Base-by-base conservation (phyloP, 176 grass and related monocot genomes). In the Chloris gayana region DNA sequence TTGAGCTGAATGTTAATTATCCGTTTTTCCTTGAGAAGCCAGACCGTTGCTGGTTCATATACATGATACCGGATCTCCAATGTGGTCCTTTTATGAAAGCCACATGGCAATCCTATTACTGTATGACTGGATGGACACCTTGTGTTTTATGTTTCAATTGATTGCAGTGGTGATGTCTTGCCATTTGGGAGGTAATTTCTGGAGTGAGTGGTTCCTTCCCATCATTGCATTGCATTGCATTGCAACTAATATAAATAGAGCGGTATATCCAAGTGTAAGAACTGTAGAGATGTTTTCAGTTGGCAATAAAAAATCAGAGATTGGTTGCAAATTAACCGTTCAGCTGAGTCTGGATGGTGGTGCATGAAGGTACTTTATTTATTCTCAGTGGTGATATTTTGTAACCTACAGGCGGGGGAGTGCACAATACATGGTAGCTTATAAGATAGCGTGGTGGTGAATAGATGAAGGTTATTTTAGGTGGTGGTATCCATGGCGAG, bases 1-100 rank as follows among this genome's bases (percentile, higher is more conserved):
- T 95, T 85, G 75, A 84, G 71, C 78, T 91, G 79, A 83, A 80
- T 81, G 47, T 62, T 37, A 67, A 14, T 35, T 54, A 19, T 80
- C 41, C 60, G 11, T 49, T 64, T 82, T 58, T 34, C 44, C 35
- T 82, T 67, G 22, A 51, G 51, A 61, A 87, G 86, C 75, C 64
- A 81, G 75, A 82, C 76, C 50, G 33, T 76, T 85, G 59, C 69
- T 26, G 34, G 75, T 84, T 69, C 58, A 72, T 91, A 70, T 80
- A 85, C 76, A 84, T 84, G 79, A 80, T 85, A 82, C 72, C 38
- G 85, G 85, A 79, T 69, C 72, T 63, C 58, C 14, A 56, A 65
- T 89, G 93, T 97, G 93, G 91, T 84, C 87, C 85, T 91, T 97
- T 97, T 97, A 97, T 61, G 62, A 87, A 93, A 85, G 91, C 94